Base-by-base conservation (phyloP, 1,139 yeast species). In the Hansenula sp. region DNA sequence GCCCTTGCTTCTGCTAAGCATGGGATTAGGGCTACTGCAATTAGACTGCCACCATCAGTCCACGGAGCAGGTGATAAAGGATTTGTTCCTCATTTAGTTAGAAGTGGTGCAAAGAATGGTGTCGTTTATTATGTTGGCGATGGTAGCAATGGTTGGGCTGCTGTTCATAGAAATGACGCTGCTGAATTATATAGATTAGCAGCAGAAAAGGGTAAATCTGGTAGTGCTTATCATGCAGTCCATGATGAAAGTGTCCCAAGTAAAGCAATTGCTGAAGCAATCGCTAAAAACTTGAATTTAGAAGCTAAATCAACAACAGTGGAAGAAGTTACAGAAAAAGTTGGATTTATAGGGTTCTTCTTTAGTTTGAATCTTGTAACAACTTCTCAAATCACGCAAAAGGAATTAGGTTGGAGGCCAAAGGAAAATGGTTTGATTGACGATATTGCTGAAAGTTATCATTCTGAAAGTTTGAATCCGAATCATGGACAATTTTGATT, bases 121-220 rank as follows among this genome's bases (percentile, higher is more conserved):
- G 47, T 40, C 18, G 51, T 61, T 10, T 47, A 44, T 10, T 61
- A 58, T 40, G 28, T 59, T 15, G 67, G 53, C 4, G 60, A 57
- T 6, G 70, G 69, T 11, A 30, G 42, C 9, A 57, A 55, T 42
- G 48, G 41, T 2, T 67, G 70, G 70, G 47, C 65, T 6, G 61
- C 67, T 4, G 63, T 62, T n/a, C 57, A 63, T 38, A 51, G 50
- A 27, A 27, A 36, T 5, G 38, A 36, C 27, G 38, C 38, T 4
- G 38, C 67, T 1, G 42, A 31, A 5, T 34, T 65, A 19, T 65
- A 45, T 36, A 42, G 48, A 16, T 43, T 55, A 25, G 66, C 58
- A 6, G 24, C 60, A 15, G 65, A 62, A 44, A 61, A 60, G 39
- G 67, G 62, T 5, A 38, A 27, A 3, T 47, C 64, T 10, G 67